These are phyloP conservation scores for Vachellia collinsii DNA, from an alignment of 306 rosid genomes.

Conservation along the genomic window DNA sequence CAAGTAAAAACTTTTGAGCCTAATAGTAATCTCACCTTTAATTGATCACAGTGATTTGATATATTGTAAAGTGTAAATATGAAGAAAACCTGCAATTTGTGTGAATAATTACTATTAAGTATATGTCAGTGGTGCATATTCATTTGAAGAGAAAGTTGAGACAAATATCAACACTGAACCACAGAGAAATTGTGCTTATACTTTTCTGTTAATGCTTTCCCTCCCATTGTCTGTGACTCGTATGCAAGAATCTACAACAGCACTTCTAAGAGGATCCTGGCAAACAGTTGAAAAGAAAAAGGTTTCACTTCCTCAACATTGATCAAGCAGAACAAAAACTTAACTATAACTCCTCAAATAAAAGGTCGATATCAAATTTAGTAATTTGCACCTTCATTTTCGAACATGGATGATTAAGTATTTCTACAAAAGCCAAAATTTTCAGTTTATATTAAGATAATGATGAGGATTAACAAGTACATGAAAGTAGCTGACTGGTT, in stretches of 20 bases:
- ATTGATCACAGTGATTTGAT: conserved; percentile 76
- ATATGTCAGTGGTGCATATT: neutral
- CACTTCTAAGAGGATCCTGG: conserved; percentile 88
- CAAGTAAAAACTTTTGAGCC: conserved; percentile 19
- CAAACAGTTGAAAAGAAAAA: conserved; percentile 28
- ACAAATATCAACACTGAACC: neutral
- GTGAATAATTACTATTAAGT: conserved; percentile 27
- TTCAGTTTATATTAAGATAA: neutral
- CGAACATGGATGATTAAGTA: neutral
- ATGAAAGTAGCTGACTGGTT: neutral
- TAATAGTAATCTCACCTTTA: conserved; percentile 64
- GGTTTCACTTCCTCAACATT: conserved; percentile 24
- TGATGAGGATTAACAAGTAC: neutral
- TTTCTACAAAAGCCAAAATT: neutral
- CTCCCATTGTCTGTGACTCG: conserved; percentile 86
- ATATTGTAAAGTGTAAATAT: conserved; percentile 79
- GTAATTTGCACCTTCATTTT: neutral
- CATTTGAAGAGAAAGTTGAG: conserved; percentile 29
- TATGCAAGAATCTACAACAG: conserved; percentile 79
- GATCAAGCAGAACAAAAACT: conserved; percentile 27
- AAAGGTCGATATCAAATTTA: conserved; percentile 16
- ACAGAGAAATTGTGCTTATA: conserved; percentile 36
- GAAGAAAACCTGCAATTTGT: conserved; percentile 71
- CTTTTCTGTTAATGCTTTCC: conserved; percentile 83
- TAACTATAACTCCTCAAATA: conserved; percentile 3